phyloP scores from a whole-genome alignment of 108 stramenopile species.

The Mediolabrus comicus region DNA sequence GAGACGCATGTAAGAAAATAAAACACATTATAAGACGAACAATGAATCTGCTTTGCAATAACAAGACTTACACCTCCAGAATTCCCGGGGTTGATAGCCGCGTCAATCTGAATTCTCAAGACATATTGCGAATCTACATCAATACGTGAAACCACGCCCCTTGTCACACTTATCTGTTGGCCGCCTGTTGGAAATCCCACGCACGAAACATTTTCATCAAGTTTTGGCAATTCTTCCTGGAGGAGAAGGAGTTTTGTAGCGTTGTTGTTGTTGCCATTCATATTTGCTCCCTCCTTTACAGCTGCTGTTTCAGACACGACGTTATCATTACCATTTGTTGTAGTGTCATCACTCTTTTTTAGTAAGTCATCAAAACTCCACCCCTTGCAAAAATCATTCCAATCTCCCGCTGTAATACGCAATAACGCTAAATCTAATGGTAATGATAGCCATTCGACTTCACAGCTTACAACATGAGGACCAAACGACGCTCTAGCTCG shows the following conservation, averaged over 20 bases:
- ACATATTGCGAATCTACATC: conserved; percentile 53
- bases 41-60: neutral
- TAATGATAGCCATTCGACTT: conserved; percentile 45
- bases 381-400: conserved; percentile 38
- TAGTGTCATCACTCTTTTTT: neutral
- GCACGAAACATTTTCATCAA: conserved; percentile 66
- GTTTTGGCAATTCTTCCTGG: conserved; percentile 39
- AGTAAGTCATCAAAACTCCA: conserved; percentile 9
- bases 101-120: conserved; percentile 72
- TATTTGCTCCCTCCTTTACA: neutral
- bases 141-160: conserved; percentile 69
- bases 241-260: neutral
- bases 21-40: neutral
- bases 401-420: conserved; percentile 35
- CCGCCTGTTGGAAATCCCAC: conserved; percentile 76
- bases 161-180: conserved; percentile 54
- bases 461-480: conserved; percentile 39
- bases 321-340: neutral
- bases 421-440: conserved; percentile 54
- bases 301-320: neutral
- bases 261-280: neutral
- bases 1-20: neutral
- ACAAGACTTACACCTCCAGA: conserved; percentile 39
- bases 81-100: conserved; percentile 72
- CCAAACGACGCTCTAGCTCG: conserved; percentile 45